Percentiles rank a stretch among this genome's conserved stretches.
phyloP scores from a whole-genome alignment of 495 filamentous ascomycete genomes.

The Lophiotrema nucula region DNA sequence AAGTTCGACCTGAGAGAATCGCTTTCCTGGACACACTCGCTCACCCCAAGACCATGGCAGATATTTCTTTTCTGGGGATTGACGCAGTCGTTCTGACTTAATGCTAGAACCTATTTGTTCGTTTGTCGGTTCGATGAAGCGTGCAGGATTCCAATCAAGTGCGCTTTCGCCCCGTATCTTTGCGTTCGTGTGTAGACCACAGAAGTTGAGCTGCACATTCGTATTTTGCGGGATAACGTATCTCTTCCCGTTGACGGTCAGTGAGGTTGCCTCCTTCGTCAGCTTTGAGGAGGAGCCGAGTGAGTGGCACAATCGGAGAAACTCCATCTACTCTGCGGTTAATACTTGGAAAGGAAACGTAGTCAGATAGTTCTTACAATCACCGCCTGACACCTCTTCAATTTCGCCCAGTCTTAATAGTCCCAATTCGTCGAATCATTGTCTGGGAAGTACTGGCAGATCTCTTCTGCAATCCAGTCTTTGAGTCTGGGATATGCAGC shows the following conservation, averaged over 20 bases:
- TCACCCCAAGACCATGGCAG: conserved; percentile 18
- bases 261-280: background rate
- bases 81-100: background rate
- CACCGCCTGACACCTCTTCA: conserved; percentile 26
- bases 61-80: too few relatives aligned
- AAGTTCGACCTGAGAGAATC: conserved; percentile 26
- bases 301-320: background rate
- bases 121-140: conserved; percentile 8
- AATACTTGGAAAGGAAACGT: too few relatives aligned
- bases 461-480: conserved; percentile 39
- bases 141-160: conserved; percentile 16
- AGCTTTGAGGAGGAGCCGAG: background rate
- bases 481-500: conserved; percentile 27
- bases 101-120: conserved; percentile 1
- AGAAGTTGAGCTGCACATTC: conserved; percentile 9
- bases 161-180: conserved; percentile 17
- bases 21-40: conserved; percentile 24
- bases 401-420: conserved; percentile 13
- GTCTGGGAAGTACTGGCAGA: conserved; percentile 4
- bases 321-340: background rate
- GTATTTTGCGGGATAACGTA: conserved; percentile 19
- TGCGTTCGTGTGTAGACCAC: conserved; percentile 18
- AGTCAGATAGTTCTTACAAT: conserved; percentile 14
- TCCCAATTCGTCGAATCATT: background rate
- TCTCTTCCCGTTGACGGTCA: too few relatives aligned